Evolutionary conservation across 2,329 filamentous ascomycete species (phyloP), one percentile per base, ranked within the genome.

Genomic region (Aspergillus sclerotialis): DNA sequence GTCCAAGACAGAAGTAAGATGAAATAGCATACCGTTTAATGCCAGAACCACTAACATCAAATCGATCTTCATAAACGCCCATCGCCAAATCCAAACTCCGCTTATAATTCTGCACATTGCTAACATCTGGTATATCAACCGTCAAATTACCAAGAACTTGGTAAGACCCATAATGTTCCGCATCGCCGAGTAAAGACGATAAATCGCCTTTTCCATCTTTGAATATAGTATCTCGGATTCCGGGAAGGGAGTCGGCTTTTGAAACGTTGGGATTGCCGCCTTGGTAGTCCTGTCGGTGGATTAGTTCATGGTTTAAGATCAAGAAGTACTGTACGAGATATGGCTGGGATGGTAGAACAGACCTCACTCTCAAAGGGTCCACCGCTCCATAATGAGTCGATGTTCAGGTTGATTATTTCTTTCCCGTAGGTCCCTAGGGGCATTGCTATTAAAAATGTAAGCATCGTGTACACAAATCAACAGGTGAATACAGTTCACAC

Each of bases 361-460:
- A 44, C 42, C 14, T 25, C 9, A n/a, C 32, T 38, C 26, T 50
- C 45, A 29, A 53, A 52, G 1, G 49, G 49, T 1, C 52, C 52
- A 6, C 52, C 52, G 6, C 37, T 39, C 50, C 51, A 55, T 8
- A 55, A 39, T 9, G 43, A 47, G 33, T 55, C 52, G 27, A 50
- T 32, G 17, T 54, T 54, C 9, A 52, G 25, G 28, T 47, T 48
- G 14, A 49, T 25, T 7, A 36, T 37, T 14, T 46, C 44, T 8
- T 32, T 31, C 12, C 30, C 40, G n/a, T 33, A 29, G 2, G 37
- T 7, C 2, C 46, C 48, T 2, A 45, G 35, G 4, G 45, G 40
- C 36, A 50, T 50, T 2, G 39, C 47, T 47, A 23, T 23, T 10
- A 6, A 7, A 23, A 10, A 23, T 23, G 6, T 23, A 10, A 23